Conservation (phyloP, 2,329 filamentous ascomycete species). For the Botrytis hyacinthi region DNA sequence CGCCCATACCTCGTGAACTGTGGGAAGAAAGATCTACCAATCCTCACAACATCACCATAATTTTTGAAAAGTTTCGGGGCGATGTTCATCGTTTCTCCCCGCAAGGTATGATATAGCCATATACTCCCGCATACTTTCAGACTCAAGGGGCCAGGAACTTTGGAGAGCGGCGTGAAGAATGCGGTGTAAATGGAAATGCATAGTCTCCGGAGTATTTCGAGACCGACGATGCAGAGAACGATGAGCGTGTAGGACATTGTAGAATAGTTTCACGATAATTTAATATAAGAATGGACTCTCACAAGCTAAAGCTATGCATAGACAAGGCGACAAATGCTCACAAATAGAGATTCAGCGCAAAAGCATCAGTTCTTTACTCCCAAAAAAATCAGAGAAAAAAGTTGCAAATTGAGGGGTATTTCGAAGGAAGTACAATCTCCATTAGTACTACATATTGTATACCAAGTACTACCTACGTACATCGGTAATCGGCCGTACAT, state of each 20-base stretch:
- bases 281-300: background rate
- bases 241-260: background rate
- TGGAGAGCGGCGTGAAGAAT: background rate
- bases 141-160: background rate
- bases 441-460: background rate
- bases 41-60: background rate
- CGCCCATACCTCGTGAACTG: background rate
- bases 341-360: background rate
- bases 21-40: background rate
- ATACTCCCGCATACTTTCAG: background rate
- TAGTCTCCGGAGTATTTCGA: background rate
- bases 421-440: background rate
- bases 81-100: background rate
- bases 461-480: background rate
- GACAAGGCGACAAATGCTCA: background rate
- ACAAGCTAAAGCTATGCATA: background rate
- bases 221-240: background rate
- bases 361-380: background rate
- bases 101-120: background rate
- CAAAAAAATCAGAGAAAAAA: background rate
- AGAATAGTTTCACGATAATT: background rate
- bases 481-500: background rate
- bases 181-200: background rate
- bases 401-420: background rate
- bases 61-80: background rate